Evolutionary conservation across 2,329 filamentous ascomycete genomes (phyloP).

Genomic region (Esteya vermicola): DNA sequence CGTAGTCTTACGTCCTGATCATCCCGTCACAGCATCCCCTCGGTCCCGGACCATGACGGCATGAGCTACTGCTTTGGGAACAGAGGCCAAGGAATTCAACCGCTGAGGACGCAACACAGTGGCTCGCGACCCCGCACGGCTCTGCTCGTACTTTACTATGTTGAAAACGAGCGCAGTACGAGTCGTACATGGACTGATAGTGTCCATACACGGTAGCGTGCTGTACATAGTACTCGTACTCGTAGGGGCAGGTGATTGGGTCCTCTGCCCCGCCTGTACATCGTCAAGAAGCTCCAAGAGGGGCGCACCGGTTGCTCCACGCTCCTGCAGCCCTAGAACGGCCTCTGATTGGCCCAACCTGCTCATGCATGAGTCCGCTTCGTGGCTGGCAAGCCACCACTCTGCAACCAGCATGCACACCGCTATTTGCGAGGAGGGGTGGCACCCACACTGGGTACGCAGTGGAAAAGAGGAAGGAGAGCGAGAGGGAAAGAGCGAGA

Average conservation of each 20-base stretch:
- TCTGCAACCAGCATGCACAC: slow-evolving; percentile 5
- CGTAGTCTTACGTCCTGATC: background rate
- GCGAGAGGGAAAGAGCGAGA: too few species aligned
- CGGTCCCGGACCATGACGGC: background rate
- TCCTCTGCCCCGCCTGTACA: slow-evolving; percentile 6
- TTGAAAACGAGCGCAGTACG: too few species aligned
- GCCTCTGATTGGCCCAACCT: slow-evolving; percentile 6
- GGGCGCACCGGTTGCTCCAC: slow-evolving; percentile 8
- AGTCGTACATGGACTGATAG: slow-evolving; percentile 1
- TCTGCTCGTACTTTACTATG: background rate
- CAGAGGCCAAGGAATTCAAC: too few species aligned
- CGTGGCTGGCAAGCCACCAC: slow-evolving; percentile 11
- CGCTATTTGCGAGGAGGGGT: slow-evolving; percentile 8
- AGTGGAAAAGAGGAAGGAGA: background rate
- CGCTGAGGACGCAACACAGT: too few species aligned
- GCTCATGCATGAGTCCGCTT: slow-evolving; percentile 10
- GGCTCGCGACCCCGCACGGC: background rate
- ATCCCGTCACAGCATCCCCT: background rate
- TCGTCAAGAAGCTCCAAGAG: background rate
- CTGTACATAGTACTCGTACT: background rate
- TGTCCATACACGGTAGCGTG: background rate
- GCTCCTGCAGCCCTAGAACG: slow-evolving; percentile 5
- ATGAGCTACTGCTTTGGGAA: background rate
- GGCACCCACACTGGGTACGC: too few species aligned
- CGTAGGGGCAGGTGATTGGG: slow-evolving; percentile 7